Percentiles rank a stretch among this genome's conserved stretches.
phyloP scores from a whole-genome alignment of 2,329 filamentous ascomycete genomes.

The Colletotrichum kahawae region DNA sequence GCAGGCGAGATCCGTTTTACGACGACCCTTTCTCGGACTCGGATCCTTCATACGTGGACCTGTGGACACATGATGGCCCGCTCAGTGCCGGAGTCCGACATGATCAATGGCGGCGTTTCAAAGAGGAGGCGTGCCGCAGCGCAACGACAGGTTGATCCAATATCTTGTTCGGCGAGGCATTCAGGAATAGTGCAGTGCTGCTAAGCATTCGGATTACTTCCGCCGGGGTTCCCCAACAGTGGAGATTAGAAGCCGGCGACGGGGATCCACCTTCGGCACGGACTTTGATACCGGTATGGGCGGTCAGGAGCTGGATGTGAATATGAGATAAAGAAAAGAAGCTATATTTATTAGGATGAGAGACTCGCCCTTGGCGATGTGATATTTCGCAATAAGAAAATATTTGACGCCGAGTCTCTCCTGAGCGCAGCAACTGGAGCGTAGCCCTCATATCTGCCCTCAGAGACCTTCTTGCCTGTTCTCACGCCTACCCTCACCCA shows the following conservation, averaged over 20 bases:
- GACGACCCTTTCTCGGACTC: not conserved
- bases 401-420: no score
- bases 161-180: not conserved
- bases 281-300: not conserved
- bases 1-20: not conserved
- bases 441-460: no score
- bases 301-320: no score
- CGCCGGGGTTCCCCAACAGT: not conserved
- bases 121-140: not conserved
- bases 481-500: no score
- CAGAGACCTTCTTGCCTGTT: no score
- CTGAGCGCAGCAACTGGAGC: no score
- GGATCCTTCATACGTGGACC: not conserved
- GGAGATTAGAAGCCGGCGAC: not conserved
- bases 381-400: no score
- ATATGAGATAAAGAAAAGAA: no score
- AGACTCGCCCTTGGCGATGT: no score
- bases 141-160: not conserved
- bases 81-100: not conserved
- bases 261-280: not conserved
- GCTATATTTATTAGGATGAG: no score
- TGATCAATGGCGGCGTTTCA: not conserved
- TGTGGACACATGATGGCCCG: not conserved
- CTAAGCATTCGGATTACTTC: not conserved
- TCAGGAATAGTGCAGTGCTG: fast-evolving